Percentiles rank a stretch among this genome's conserved stretches.
Conservation (phyloP, 257 asterid genomes). For the Nicotiana otophora region DNA sequence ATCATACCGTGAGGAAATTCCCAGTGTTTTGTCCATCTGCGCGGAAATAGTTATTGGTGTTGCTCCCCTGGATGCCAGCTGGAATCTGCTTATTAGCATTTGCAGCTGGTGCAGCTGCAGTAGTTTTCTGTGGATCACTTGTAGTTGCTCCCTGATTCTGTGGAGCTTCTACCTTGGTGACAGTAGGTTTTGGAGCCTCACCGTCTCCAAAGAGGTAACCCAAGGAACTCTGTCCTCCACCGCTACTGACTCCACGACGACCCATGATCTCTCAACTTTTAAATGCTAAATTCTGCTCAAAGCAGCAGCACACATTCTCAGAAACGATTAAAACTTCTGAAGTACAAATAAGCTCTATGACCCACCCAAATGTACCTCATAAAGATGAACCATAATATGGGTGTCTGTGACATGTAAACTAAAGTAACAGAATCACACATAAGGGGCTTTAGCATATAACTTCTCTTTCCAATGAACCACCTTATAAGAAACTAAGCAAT, state of each 20-base stretch:
- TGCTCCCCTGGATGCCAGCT: slow-evolving; percentile 58
- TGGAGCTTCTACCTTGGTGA: slow-evolving; percentile 36
- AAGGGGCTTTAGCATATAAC: background rate
- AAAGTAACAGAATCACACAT: background rate
- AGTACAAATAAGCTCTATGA: background rate
- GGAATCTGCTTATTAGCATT: slow-evolving; percentile 49
- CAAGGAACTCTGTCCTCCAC: slow-evolving; percentile 91
- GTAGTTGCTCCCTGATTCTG: slow-evolving; percentile 32
- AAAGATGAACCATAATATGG: background rate
- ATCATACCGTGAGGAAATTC: slow-evolving; percentile 72
- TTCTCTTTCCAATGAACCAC: background rate
- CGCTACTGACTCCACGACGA: slow-evolving; percentile 84
- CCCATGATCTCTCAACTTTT: slow-evolving; percentile 40
- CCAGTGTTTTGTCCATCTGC: slow-evolving; percentile 84
- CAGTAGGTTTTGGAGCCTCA: slow-evolving; percentile 56
- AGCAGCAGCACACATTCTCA: slow-evolving; percentile 1
- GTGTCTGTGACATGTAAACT: background rate
- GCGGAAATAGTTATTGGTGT: slow-evolving; percentile 53
- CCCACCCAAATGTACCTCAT: background rate
- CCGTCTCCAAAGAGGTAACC: slow-evolving; percentile 77
- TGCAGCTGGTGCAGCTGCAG: slow-evolving; percentile 38
- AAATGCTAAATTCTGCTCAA: slow-evolving; percentile 18
- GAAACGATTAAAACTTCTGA: background rate
- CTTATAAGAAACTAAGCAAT: background rate
- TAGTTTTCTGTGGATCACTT: slow-evolving; percentile 37